phyloP scores from a whole-genome alignment of 306 rosid genomes.

The Ceratonia siliqua region DNA sequence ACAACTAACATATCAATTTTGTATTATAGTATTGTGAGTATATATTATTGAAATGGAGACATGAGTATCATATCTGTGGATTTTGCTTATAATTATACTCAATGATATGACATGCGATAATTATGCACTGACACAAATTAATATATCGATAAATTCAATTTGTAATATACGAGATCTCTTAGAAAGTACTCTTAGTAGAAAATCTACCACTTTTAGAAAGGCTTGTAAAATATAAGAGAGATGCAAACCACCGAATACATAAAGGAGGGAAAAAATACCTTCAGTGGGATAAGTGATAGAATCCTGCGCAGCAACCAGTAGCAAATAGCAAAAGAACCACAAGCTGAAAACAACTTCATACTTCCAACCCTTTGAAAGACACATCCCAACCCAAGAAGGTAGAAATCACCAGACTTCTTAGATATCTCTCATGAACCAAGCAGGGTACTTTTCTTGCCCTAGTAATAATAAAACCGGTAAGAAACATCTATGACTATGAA shows the following conservation, averaged over 20 bases:
- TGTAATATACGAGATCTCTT: neutral
- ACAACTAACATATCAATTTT: neutral
- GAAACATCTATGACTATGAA: conserved; percentile 18
- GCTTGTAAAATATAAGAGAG: neutral
- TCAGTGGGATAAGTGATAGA: conserved; percentile 52
- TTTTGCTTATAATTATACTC: neutral
- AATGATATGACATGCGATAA: neutral
- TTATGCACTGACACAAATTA: neutral
- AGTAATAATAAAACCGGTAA: conserved; percentile 36
- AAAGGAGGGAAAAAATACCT: conserved; percentile 45
- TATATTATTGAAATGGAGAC: neutral
- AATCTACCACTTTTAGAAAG: conserved; percentile 12
- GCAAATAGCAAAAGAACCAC: conserved; percentile 53
- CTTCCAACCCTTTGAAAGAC: conserved; percentile 46
- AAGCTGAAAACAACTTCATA: conserved; percentile 43
- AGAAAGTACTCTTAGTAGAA: neutral
- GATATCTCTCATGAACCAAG: conserved; percentile 31
- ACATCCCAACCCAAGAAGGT: conserved; percentile 45
- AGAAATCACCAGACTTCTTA: conserved; percentile 27
- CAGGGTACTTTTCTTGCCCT: conserved; percentile 36
- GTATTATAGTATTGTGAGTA: neutral
- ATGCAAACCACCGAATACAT: neutral
- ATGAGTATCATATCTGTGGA: neutral
- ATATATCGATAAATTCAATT: neutral
- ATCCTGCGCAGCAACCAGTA: conserved; percentile 38